Conservation (phyloP, 805 yeast genomes). For the Torulaspora delbrueckii region DNA sequence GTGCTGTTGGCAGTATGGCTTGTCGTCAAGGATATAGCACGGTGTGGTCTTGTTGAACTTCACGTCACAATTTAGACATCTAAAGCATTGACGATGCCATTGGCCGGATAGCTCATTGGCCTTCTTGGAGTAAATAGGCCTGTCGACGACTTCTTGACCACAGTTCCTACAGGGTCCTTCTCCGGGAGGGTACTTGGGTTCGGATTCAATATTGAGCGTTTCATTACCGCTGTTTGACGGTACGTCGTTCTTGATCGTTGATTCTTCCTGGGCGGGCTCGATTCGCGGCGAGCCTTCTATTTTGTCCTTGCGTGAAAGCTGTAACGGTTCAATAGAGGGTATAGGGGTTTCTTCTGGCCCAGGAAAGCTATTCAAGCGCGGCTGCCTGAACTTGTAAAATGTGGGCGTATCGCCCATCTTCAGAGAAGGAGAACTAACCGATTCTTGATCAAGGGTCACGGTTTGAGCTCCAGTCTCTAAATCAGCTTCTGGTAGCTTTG, state of each 20-base stretch:
- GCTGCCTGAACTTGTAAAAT: slow-evolving; percentile 21
- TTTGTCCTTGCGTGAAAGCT: slow-evolving; percentile 7
- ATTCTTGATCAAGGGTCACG: slow-evolving; percentile 6
- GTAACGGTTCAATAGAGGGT: slow-evolving; percentile 6
- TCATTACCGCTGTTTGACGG: not conserved
- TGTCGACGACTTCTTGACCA: slow-evolving; percentile 47
- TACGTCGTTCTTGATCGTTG: not conserved
- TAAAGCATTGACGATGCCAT: slow-evolving; percentile 89
- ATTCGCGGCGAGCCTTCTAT: not conserved
- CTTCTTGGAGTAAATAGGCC: slow-evolving; percentile 77
- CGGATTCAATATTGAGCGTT: not conserved
- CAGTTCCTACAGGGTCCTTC: slow-evolving; percentile 83
- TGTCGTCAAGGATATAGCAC: slow-evolving; percentile 72
- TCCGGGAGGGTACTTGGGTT: slow-evolving; percentile 47
- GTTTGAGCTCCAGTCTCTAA: slow-evolving; percentile 5
- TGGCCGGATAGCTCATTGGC: slow-evolving; percentile 75
- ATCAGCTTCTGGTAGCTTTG: slow-evolving; percentile 22
- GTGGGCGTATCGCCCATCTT: slow-evolving; percentile 22
- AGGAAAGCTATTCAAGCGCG: slow-evolving; percentile 3
- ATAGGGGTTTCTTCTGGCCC: not conserved
- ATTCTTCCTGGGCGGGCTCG: not conserved
- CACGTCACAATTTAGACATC: slow-evolving; percentile 59
- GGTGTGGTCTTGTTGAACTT: slow-evolving; percentile 55
- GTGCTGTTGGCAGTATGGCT: slow-evolving; percentile 78
- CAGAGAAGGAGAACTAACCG: slow-evolving; percentile 1